Evolutionary conservation across 768 basidiomycete genomes (phyloP).

Genomic region (Boletus subcaerulescens): DNA sequence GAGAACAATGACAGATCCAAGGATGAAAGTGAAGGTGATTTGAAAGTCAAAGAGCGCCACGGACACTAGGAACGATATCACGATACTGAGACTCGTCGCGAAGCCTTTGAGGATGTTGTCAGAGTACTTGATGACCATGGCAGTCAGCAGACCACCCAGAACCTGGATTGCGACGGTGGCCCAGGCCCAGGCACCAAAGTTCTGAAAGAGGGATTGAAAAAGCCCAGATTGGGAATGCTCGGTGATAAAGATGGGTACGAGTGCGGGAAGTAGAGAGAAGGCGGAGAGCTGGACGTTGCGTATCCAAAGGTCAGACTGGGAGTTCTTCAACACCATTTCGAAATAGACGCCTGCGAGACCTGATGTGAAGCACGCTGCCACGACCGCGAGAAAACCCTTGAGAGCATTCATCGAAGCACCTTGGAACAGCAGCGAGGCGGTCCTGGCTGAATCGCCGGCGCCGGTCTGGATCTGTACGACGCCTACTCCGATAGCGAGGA

Average conservation of each 20-base stretch:
- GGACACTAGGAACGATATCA: slow-evolving; percentile 91
- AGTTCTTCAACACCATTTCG: slow-evolving; percentile 94
- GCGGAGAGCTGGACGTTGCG: slow-evolving; percentile 95
- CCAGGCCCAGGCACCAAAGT: slow-evolving; percentile 92
- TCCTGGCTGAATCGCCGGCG: slow-evolving; percentile 19
- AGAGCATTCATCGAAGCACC: slow-evolving; percentile 70
- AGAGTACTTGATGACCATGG: slow-evolving; percentile 91
- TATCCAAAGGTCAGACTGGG: slow-evolving; percentile 89
- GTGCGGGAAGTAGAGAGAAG: slow-evolving; percentile 88
- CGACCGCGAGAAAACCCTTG: slow-evolving; percentile 88
- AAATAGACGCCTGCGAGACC: slow-evolving; percentile 98
- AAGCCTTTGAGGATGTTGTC: slow-evolving; percentile 94
- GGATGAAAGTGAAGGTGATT: slow-evolving; percentile 80
- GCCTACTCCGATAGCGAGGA: slow-evolving; percentile 85
- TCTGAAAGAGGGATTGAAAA: slow-evolving; percentile 60
- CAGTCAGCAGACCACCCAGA: slow-evolving; percentile 88
- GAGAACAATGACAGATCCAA: slow-evolving; percentile 82
- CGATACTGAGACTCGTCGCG: slow-evolving; percentile 90
- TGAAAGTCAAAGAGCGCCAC: slow-evolving; percentile 87
- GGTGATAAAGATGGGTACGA: slow-evolving; percentile 70
- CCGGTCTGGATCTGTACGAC: slow-evolving; percentile 80
- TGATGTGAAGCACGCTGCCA: slow-evolving; percentile 89
- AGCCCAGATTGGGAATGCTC: slow-evolving; percentile 39
- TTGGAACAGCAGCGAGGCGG: slow-evolving; percentile 32
- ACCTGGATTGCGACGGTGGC: slow-evolving; percentile 87